Evolutionary conservation across 2,329 filamentous ascomycete genomes (phyloP), one percentile per base, ranked within the genome.

Genomic region (Trichoderma atrobrunneum): DNA sequence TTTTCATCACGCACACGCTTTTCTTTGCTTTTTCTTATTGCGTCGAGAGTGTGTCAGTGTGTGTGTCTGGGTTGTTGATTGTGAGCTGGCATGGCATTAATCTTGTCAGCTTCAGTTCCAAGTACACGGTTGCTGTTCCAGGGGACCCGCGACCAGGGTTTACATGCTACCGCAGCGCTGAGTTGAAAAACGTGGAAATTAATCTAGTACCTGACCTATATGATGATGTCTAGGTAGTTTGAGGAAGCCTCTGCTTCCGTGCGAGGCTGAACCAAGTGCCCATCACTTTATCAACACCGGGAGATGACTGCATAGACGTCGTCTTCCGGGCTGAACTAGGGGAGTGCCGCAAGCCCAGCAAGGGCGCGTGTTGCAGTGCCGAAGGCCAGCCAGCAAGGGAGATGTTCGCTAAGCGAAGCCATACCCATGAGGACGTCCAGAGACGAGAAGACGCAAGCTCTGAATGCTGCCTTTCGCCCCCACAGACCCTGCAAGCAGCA

Each of bases 341-440:
- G 65, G 36, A 69, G 65, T 69, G 65, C 65, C 65, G 54, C 65
- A 68, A 59, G 65, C 65, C 65, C 65, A 59, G 16, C 65, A 7
- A 48, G 65, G 65, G 54, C 65, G 65, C 65, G 36, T 61, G 56
- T 36, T 65, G 65, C 54, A 69, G 54, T 69, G 65, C 56, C 65
- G 65, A 21, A 34, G 24, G 36, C 56, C 34, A 39, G 24, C 54
- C 54, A 34, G 65, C 34, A 48, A 60, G 56, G 65, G 26, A 69
- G 54, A 43, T 32, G 34, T 56, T 32, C 36, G 65, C 56, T 69
- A 69, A 69, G 65, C 65, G 65, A 69, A 24, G 65, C 65, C 65
- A 61, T 69, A 24, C 56, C 65, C 65, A 61, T 69, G 56, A 69
- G 65, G 56, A 34, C 28, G 51, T 67, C 32, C 51, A 67, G 26